A percentile compares a stretch with the other conserved stretches of the same genome.
Conservation (phyloP, 208 protist species). For the Wallacemonas sp. region DNA sequence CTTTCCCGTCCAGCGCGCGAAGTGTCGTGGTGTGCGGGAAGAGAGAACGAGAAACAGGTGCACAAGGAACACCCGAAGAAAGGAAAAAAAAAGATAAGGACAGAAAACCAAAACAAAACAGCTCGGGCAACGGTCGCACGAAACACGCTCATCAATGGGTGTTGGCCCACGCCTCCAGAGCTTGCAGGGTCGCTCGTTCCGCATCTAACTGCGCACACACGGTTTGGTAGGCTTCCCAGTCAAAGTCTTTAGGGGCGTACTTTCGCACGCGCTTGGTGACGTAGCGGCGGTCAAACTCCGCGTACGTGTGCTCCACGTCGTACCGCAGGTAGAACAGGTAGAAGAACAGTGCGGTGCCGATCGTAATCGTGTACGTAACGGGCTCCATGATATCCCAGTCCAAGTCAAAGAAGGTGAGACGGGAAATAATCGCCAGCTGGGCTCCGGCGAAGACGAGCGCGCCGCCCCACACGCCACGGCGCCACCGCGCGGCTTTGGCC, state of each 20-base stretch:
- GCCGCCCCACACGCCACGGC: constrained; percentile 57
- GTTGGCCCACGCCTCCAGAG: constrained; percentile 42
- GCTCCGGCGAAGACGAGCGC: constrained; percentile 54
- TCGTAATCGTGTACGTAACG: constrained; percentile 73
- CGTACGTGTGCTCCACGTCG: constrained; percentile 52
- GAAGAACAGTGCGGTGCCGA: constrained; percentile 59
- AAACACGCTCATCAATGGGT: constrained; percentile 39
- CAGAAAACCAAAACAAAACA: neutral
- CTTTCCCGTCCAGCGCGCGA: too few relatives aligned
- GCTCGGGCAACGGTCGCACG: too few relatives aligned
- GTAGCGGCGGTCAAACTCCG: constrained; percentile 48
- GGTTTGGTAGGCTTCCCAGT: constrained; percentile 60
- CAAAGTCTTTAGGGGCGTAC: constrained; percentile 67
- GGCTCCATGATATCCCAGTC: constrained; percentile 93
- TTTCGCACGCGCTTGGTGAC: constrained; percentile 46
- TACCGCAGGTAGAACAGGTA: constrained; percentile 62
- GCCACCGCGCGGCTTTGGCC: constrained; percentile 45
- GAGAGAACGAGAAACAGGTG: too few relatives aligned
- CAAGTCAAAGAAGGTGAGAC: constrained; percentile 86
- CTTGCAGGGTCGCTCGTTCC: constrained; percentile 32
- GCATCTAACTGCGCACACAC: constrained; percentile 39
- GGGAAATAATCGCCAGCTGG: constrained; percentile 75
- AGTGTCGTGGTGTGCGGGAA: too few relatives aligned
- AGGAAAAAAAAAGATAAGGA: constrained; percentile 6
- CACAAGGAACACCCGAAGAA: neutral